Conservation (phyloP, 2,329 filamentous ascomycete species). For the Madurella fahalii region DNA sequence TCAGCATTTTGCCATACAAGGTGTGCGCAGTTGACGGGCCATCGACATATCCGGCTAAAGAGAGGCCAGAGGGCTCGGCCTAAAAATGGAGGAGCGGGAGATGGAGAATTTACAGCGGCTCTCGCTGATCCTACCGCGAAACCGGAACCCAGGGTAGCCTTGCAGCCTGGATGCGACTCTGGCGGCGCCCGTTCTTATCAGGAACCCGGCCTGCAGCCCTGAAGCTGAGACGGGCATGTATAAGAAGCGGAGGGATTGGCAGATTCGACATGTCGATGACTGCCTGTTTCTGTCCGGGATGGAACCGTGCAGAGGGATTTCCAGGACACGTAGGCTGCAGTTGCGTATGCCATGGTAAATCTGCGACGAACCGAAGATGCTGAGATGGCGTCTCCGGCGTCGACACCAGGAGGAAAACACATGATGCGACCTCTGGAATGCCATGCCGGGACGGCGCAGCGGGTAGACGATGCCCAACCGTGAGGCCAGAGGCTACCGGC, state of each 20-base stretch:
- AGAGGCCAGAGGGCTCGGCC: conserved; percentile 7
- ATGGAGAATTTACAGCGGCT: conserved; percentile 5
- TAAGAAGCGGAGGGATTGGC: conserved; percentile 6
- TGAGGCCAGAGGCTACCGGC: no score
- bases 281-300: conserved; percentile 10
- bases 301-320: not conserved
- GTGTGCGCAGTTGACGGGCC: conserved; percentile 19
- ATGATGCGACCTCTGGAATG: no score
- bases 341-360: conserved; percentile 9
- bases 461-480: no score
- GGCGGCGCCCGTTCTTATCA: conserved; percentile 1
- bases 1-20: conserved; percentile 29
- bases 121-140: conserved; percentile 8
- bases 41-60: conserved; percentile 25
- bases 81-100: conserved; percentile 22
- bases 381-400: not conserved
- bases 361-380: conserved; percentile 4
- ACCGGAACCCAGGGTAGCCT: conserved; percentile 6
- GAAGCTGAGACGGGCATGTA: conserved; percentile 10
- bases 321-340: not conserved
- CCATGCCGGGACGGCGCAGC: no score
- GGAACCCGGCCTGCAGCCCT: not conserved
- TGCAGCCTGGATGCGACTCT: conserved; percentile 1
- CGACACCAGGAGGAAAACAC: no score
- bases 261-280: conserved; percentile 6